Base-by-base conservation (phyloP, 2,329 filamentous ascomycete genomes). In the Lecanicillium sp. region DNA sequence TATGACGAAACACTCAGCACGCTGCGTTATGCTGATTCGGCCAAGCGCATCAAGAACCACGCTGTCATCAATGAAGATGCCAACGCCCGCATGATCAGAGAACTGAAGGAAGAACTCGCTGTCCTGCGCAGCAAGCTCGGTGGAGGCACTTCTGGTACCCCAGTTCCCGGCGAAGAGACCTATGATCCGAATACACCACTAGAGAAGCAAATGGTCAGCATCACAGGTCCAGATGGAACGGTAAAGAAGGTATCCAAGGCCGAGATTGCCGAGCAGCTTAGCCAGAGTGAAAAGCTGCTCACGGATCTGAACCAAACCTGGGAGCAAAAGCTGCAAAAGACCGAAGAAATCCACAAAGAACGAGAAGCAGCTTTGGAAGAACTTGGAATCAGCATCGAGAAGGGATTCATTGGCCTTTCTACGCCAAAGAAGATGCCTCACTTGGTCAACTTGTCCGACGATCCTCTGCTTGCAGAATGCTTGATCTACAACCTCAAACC, bases 351-450 rank as follows among this genome's bases (percentile, higher is more conserved):
- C 40, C 92, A 98, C 68, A 96, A 95, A 58, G 92, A 98, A 62
- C 81, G 92, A 49, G 92, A 98, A 62, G 80, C 88, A 34, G 92
- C 92, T 9, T 69, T 98, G 33, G 92, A 98, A 65, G 92, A 98
- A 59, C 74, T 98, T 31, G 92, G 92, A 48, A 97, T 98, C 63
- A 97, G 89, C 61, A 98, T 98, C 49, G 92, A 98, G 58, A 98
- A 98, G 61, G 92, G 92, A 6, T 96, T 96, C 55, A 82, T 98
- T 44, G 92, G 92, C 12, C 69, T 98, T 44, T 90, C 87, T 44
- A 97, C 89, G 15, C 92, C 92, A 1, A 98, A 98, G 68, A 96
- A 96, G 65, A 98, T 97, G 87, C 92, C 92, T 8, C 92, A 98
- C 78, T 66, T 98, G 62, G 92, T 98, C 62, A 98, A 98, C 59